Percentiles rank a stretch among this genome's conserved stretches.
phyloP scores from a whole-genome alignment of 768 basidiomycete genomes.

The Sporobolomyces phaffii region DNA sequence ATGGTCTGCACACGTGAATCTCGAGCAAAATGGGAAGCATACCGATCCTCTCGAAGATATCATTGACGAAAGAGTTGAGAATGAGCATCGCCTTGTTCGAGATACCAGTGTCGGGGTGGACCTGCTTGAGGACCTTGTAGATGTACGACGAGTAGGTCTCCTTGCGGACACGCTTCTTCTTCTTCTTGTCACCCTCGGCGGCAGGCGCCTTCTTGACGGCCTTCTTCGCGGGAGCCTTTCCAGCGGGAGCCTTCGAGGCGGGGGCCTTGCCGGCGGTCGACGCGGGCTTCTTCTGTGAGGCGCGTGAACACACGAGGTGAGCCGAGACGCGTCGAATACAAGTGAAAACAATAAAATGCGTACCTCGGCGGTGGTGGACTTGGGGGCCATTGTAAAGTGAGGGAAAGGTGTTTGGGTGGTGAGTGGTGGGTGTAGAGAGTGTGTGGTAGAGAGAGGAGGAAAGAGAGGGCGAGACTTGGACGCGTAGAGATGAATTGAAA shows the following conservation, averaged over 20 bases:
- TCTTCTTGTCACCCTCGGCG: constrained; percentile 15
- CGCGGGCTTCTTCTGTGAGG: constrained; percentile 50
- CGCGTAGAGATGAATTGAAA: neutral
- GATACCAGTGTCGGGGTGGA: constrained; percentile 98
- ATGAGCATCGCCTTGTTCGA: constrained; percentile 61
- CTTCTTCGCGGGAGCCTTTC: constrained; percentile 38
- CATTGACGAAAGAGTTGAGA: constrained; percentile 44
- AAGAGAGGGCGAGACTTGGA: neutral
- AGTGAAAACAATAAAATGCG: no score
- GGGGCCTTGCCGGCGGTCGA: constrained; percentile 41
- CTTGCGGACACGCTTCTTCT: constrained; percentile 46
- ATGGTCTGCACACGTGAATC: neutral
- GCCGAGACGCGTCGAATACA: neutral
- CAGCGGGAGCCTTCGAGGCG: constrained; percentile 35
- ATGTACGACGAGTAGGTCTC: constrained; percentile 60
- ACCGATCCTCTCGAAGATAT: constrained; percentile 52
- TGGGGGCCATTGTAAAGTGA: constrained; percentile 53
- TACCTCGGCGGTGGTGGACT: constrained; percentile 5
- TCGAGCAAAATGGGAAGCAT: neutral
- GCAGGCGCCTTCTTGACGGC: constrained; percentile 37
- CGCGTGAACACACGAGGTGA: no score
- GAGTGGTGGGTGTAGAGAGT: neutral
- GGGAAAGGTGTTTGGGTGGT: neutral
- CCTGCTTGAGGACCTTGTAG: constrained; percentile 53
- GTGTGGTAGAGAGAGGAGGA: neutral